Conservation (phyloP, 108 stramenopile species). For the Chaetoceros tenuissimus region DNA sequence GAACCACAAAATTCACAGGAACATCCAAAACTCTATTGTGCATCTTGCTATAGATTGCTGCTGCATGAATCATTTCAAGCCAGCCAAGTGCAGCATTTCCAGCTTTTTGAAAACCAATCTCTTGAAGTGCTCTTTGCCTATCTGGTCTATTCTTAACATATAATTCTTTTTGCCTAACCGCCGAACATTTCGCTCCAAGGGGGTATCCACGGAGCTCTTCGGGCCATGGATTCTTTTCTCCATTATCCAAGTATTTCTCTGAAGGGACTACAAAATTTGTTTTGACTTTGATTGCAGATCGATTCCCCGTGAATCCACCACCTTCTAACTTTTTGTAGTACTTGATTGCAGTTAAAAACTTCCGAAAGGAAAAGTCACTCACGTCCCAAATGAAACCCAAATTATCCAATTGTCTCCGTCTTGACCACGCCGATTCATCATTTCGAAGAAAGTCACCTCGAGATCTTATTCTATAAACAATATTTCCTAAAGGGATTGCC, state of each 20-base stretch:
- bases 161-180: constrained; percentile 74
- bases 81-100: constrained; percentile 68
- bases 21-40: constrained; percentile 57
- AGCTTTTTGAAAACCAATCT: constrained; percentile 57
- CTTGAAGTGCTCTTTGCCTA: constrained; percentile 39
- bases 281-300: background rate
- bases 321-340: constrained; percentile 41
- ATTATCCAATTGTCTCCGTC: constrained; percentile 53
- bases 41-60: constrained; percentile 76
- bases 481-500: constrained; percentile 57
- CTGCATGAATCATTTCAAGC: constrained; percentile 77
- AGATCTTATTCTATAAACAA: constrained; percentile 51
- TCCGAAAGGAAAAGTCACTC: constrained; percentile 43
- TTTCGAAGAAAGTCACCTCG: constrained; percentile 57
- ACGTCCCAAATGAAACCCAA: constrained; percentile 75
- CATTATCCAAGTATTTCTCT: background rate
- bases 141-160: constrained; percentile 61
- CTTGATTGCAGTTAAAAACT: constrained; percentile 40
- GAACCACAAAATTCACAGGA: constrained; percentile 55
- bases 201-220: constrained; percentile 54
- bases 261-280: background rate
- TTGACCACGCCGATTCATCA: constrained; percentile 15
- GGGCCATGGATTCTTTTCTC: constrained; percentile 43
- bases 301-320: constrained; percentile 1
- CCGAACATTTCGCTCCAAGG: constrained; percentile 65